Conservation (phyloP, 768 basidiomycete species). For the Collybiopsis luxurians region DNA sequence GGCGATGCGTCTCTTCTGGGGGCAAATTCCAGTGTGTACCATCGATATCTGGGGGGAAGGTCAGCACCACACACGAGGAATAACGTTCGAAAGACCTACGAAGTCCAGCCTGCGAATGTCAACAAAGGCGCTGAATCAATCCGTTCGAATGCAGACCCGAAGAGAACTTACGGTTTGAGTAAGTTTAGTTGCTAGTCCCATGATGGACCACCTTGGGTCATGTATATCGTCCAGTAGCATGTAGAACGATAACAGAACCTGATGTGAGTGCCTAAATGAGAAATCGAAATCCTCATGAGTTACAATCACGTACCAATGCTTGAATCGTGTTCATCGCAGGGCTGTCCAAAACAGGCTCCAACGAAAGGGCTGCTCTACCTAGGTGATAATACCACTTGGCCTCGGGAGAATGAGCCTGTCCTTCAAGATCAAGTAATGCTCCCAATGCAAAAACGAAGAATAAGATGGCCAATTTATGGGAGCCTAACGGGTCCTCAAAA, state of each 20-base stretch:
- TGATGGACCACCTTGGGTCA: slow-evolving; percentile 62
- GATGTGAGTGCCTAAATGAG: not conserved
- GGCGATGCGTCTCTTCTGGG: slow-evolving; percentile 51
- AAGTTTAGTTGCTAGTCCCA: slow-evolving; percentile 71
- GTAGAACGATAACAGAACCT: slow-evolving; percentile 55
- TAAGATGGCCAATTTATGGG: slow-evolving; percentile 57
- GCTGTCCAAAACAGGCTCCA: slow-evolving; percentile 64
- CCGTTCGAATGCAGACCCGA: not conserved
- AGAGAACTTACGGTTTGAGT: slow-evolving; percentile 54
- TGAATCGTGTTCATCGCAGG: slow-evolving; percentile 63
- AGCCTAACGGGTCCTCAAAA: slow-evolving; percentile 32
- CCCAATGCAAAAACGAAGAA: slow-evolving; percentile 67
- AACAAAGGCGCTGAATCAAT: slow-evolving; percentile 1
- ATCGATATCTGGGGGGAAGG: slow-evolving; percentile 51
- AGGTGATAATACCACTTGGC: slow-evolving; percentile 61
- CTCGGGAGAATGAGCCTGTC: slow-evolving; percentile 49
- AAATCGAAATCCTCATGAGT: not conserved
- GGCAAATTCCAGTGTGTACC: slow-evolving; percentile 62
- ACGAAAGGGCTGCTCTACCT: slow-evolving; percentile 53
- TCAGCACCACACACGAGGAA: not conserved
- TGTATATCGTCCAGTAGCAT: slow-evolving; percentile 47
- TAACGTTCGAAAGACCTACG: slow-evolving; percentile 43
- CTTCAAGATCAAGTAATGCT: slow-evolving; percentile 56
- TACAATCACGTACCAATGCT: slow-evolving; percentile 45
- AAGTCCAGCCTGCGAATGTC: slow-evolving; percentile 49